phyloP scores from a whole-genome alignment of 2,329 filamentous ascomycete species.

The Aspergillus udagawae region DNA sequence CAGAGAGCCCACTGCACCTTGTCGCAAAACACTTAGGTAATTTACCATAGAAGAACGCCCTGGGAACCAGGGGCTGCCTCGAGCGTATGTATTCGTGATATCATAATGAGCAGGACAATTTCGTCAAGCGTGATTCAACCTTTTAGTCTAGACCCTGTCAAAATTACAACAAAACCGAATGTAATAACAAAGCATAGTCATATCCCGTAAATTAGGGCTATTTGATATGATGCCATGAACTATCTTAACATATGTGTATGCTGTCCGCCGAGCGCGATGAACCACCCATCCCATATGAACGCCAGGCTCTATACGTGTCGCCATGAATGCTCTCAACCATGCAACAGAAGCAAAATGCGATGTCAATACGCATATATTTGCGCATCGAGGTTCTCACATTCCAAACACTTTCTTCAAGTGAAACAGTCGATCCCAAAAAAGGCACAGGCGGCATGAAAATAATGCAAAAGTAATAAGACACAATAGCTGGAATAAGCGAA shows the following conservation, averaged over 20 bases:
- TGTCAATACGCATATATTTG: background rate
- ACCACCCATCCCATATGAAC: conserved; percentile 5
- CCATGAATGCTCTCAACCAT: background rate
- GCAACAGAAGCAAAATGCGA: background rate
- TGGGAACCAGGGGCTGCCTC: background rate
- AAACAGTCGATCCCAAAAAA: background rate
- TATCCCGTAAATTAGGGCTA: background rate
- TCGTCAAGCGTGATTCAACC: background rate
- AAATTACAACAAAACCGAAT: background rate
- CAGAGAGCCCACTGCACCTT: background rate
- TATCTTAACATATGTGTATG: conserved; percentile 3
- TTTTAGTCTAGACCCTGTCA: background rate
- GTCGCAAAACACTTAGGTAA: background rate
- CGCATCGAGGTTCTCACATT: background rate
- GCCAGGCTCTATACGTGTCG: conserved; percentile 13
- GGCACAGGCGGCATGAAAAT: conserved; percentile 1
- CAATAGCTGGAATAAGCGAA: background rate
- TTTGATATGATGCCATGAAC: conserved; percentile 1
- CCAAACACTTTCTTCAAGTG: background rate
- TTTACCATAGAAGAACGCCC: no score
- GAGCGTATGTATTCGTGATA: background rate
- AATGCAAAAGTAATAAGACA: background rate
- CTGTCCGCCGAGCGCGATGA: conserved; percentile 3
- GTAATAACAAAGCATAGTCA: background rate
- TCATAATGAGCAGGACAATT: background rate